Evolutionary conservation across 2,329 filamentous ascomycete species (phyloP), one percentile per base, ranked within the genome.

Genomic region (Ascochyta pisi): DNA sequence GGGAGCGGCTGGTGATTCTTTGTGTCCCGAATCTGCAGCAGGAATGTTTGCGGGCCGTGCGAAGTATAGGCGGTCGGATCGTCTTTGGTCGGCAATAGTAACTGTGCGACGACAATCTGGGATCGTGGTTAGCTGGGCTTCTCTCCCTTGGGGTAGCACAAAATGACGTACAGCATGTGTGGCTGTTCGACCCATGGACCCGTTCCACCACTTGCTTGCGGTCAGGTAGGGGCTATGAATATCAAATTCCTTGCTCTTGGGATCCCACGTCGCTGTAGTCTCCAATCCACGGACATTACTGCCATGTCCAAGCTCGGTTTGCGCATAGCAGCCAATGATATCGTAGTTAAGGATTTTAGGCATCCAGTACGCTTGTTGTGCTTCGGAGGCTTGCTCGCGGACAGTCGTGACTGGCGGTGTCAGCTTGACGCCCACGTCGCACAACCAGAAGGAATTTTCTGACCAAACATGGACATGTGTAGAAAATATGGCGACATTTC

Each of bases 131-230:
- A 60, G 54, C 50, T 43, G 35, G 52, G 45, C 27, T 39, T 42
- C 8, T 27, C 10, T 9, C 27, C 37, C 34, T 2, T n/a, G 27
- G 4, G 29, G 44, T 58, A 23, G 46, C 48, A 58, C 55, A 47
- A 47, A 39, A 40, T 47, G 50, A 65, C 67, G 54, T 66, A 73
- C 68, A 26, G 81, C 78, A 73, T 83, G 80, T 51, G 82, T 83
- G n/a, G 81, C 82, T n/a, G 80, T 82, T 23, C 81, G 73, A 2
- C 81, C 81, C 71, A 84, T 75, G 1, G 77, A 77, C 1, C 81
- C 82, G 65, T 83, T 83, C 81, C 82, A 84, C 81, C 80, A 83
- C 67, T 84, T 83, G 61, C 78, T 82, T 2, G 82, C 78, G 1
- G 81, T 83, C 19, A 83, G 65, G 24, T 78, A 79, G 10, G 82